Base-by-base conservation (phyloP, 2,329 filamentous ascomycete species). In the Fusarium staphyleae region DNA sequence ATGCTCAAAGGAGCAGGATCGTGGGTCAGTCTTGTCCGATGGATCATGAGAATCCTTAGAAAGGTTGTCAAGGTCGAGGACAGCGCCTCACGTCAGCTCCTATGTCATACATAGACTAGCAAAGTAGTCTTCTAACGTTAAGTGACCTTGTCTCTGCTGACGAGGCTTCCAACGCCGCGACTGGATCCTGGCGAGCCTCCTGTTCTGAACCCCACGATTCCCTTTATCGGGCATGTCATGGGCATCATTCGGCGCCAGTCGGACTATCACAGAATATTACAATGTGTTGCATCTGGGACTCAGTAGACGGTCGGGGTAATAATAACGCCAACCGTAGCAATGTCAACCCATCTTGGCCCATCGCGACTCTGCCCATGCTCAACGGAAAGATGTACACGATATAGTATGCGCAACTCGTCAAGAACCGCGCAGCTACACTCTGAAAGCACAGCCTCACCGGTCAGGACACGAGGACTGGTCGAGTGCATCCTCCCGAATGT, bases 171-270 rank as follows among this genome's bases (percentile, higher is more conserved):
- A 12, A 52, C 57, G 9, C 61, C 60, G n/a, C 53, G 22, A 13
- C 43, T 68, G 7, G 69, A 74, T 39, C 63, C 72, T 8, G 65
- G 69, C 40, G 79, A 81, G 50, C 79, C 79, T 8, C 76, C 77
- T 3, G 50, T 74, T 0, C 22, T 80, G 18, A 71, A 71, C 18
- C 68, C 75, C 0, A 68, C 36, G 13, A 69, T 81, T 28, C 79
- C 79, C 0, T 66, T 76, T 24, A 57, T 81, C 33, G 79, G 79
- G 2, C 79, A 81, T 55, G 68, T 80, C 15, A 63, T 81, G 22
- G 74, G 75, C 8, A 69, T 80, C 59, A 55, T 78, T 32, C 60
- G 66, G 36, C 65, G 70, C 41, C 69, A 73, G 40, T 64, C 70
- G 29, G 63, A 68, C 42, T 79, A 78, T 48, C 67, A 72, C 44